phyloP scores from a whole-genome alignment of 805 yeast species.

The Kurtzmaniella fragi region DNA sequence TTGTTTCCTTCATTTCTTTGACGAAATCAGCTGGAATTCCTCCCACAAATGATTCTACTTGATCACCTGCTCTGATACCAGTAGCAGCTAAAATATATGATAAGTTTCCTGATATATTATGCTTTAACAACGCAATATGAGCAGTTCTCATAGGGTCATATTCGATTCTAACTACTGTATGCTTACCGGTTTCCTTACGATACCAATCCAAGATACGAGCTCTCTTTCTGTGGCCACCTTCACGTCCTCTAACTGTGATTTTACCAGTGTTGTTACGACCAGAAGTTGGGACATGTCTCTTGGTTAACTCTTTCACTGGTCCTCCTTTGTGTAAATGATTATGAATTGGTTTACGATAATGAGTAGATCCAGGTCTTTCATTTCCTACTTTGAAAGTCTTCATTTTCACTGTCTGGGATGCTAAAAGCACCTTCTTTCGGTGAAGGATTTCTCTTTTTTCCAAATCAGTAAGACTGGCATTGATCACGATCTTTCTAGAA shows the following conservation, averaged over 20 bases:
- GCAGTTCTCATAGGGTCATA: conserved; percentile 93
- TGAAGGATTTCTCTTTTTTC: conserved; percentile 75
- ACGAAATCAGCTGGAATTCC: conserved; percentile 78
- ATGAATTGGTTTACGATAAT: conserved; percentile 85
- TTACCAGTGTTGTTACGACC: conserved; percentile 89
- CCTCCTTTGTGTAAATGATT: conserved; percentile 82
- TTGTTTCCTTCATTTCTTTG: conserved; percentile 57
- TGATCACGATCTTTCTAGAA: conserved; percentile 4
- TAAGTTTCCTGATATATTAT: conserved; percentile 53
- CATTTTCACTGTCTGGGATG: conserved; percentile 65
- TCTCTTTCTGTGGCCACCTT: conserved; percentile 94
- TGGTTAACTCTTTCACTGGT: conserved; percentile 73
- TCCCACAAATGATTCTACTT: conserved; percentile 80
- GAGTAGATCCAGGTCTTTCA: conserved; percentile 79
- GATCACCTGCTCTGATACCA: conserved; percentile 90
- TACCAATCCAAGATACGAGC: conserved; percentile 75
- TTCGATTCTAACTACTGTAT: conserved; percentile 81
- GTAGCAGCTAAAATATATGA: conserved; percentile 87
- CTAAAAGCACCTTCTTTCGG: conserved; percentile 66
- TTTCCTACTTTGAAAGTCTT: conserved; percentile 67
- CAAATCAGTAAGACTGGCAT: conserved; percentile 57
- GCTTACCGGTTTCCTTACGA: conserved; percentile 64
- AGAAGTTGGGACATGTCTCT: conserved; percentile 62
- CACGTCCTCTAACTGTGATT: conserved; percentile 90
- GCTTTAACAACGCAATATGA: conserved; percentile 82